Percentiles rank a stretch among this genome's conserved stretches.
These are phyloP conservation scores for Aspergillus glaucus DNA, from an alignment of 2,329 filamentous ascomycete genomes.

Conservation along the genomic window DNA sequence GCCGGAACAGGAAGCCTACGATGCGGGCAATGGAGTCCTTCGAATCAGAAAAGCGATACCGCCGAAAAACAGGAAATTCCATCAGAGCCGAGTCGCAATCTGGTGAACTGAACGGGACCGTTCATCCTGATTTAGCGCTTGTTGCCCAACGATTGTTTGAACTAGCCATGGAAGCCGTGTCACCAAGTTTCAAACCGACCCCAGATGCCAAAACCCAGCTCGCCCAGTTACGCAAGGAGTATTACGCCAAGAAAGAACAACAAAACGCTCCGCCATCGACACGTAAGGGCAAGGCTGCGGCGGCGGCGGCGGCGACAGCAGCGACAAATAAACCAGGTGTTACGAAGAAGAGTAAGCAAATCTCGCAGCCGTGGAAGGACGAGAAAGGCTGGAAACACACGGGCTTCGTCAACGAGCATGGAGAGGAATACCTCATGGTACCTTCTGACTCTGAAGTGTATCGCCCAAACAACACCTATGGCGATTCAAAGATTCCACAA, in stretches of 20 bases:
- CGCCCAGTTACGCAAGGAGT: constrained; percentile 10
- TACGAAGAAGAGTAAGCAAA: constrained; percentile 12
- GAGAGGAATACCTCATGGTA: constrained; percentile 23
- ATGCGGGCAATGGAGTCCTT: constrained; percentile 14
- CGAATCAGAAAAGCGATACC: constrained; percentile 14
- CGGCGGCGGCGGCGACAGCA: constrained; percentile 5
- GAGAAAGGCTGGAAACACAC: constrained; percentile 26
- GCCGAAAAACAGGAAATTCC: constrained; percentile 10
- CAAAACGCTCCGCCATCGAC: neutral
- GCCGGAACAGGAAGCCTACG: constrained; percentile 16
- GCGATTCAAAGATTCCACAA: constrained; percentile 17
- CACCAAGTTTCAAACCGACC: constrained; percentile 6
- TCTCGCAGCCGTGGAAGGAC: constrained; percentile 20
- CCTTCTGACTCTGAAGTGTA: constrained; percentile 18
- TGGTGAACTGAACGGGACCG: neutral
- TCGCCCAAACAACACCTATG: constrained; percentile 22
- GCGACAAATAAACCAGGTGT: constrained; percentile 7
- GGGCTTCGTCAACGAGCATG: constrained; percentile 22
- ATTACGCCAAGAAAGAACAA: constrained; percentile 3
- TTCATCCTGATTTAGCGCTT: constrained; percentile 2
- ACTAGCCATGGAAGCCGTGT: constrained; percentile 11
- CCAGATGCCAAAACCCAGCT: constrained; percentile 11
- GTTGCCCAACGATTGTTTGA: constrained; percentile 12
- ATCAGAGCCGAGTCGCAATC: constrained; percentile 2
- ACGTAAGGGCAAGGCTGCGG: too few relatives aligned